These are phyloP conservation scores for Oxyria digyna DNA, from an alignment of 148 eudicot genomes.

Conservation along the genomic window DNA sequence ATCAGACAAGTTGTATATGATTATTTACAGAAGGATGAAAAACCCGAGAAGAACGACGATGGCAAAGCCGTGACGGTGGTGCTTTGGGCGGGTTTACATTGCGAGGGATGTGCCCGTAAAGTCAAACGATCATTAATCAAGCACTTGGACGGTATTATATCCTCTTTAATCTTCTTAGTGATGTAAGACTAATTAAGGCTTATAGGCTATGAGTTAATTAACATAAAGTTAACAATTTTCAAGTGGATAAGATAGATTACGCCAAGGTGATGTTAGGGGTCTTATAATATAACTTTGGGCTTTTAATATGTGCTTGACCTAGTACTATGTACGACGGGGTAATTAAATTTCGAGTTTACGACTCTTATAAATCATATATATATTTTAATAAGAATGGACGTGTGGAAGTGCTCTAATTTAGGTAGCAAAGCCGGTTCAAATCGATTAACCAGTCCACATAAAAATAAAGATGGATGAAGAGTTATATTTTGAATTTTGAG, in stretches of 20 bases:
- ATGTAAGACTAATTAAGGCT: not conserved
- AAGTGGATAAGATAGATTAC: not conserved
- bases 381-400: not conserved
- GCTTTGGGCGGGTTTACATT: conserved; percentile 70
- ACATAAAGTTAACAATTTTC: not conserved
- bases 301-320: not conserved
- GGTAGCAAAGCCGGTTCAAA: too few species aligned
- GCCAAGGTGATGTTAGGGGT: too few species aligned
- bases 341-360: not conserved
- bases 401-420: too few species aligned
- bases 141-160: conserved; percentile 35
- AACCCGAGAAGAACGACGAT: not conserved
- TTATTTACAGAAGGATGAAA: not conserved
- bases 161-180: not conserved
- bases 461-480: not conserved
- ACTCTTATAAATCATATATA: not conserved
- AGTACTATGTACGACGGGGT: not conserved
- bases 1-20: not conserved
- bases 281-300: not conserved
- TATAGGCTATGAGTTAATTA: too few species aligned
- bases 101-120: conserved; percentile 93
- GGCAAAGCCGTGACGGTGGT: conserved; percentile 24
- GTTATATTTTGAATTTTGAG: not conserved
- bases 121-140: conserved; percentile 35
- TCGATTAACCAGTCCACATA: not conserved